Conservation (phyloP, 345 rosid genomes). For the Diplotaxis tenuifolia region DNA sequence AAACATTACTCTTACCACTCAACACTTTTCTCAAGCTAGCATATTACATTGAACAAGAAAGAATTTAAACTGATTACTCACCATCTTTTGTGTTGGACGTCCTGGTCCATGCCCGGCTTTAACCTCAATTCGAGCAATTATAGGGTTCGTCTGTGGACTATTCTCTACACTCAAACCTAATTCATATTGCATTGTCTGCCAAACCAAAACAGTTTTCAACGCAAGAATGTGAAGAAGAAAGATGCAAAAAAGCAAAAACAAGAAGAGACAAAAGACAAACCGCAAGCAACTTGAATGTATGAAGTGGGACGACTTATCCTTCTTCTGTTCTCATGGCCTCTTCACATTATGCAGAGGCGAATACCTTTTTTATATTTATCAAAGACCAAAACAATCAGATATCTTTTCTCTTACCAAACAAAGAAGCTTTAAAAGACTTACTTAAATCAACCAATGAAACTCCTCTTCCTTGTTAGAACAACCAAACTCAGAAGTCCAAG, state of each 20-base stretch:
- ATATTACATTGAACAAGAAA: not conserved
- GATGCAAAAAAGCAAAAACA: constrained; percentile 12
- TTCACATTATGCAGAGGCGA: constrained; percentile 90
- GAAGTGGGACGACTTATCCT: constrained; percentile 66
- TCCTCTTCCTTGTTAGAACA: constrained; percentile 88
- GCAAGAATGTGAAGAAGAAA: not conserved
- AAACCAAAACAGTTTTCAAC: not conserved
- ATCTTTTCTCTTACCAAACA: not conserved
- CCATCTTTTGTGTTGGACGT: constrained; percentile 81
- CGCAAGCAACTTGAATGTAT: constrained; percentile 79
- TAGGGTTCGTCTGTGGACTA: constrained; percentile 83
- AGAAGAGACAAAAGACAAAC: constrained; percentile 45
- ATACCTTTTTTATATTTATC: constrained; percentile 48
- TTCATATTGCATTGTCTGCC: constrained; percentile 83
- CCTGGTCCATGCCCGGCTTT: constrained; percentile 97
- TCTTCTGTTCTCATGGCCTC: constrained; percentile 82
- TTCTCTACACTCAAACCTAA: constrained; percentile 66
- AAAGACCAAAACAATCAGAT: not conserved
- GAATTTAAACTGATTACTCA: constrained; percentile 4
- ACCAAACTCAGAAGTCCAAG: constrained; percentile 91
- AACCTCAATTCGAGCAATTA: constrained; percentile 79
- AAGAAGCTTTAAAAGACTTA: constrained; percentile 39
- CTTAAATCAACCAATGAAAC: constrained; percentile 88
- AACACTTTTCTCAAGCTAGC: not conserved
- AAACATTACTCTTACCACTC: constrained; percentile 6